Evolutionary conservation across 2,329 filamentous ascomycete species (phyloP), one percentile per base, ranked within the genome.

Genomic region (Fusarium chlamydosporum): DNA sequence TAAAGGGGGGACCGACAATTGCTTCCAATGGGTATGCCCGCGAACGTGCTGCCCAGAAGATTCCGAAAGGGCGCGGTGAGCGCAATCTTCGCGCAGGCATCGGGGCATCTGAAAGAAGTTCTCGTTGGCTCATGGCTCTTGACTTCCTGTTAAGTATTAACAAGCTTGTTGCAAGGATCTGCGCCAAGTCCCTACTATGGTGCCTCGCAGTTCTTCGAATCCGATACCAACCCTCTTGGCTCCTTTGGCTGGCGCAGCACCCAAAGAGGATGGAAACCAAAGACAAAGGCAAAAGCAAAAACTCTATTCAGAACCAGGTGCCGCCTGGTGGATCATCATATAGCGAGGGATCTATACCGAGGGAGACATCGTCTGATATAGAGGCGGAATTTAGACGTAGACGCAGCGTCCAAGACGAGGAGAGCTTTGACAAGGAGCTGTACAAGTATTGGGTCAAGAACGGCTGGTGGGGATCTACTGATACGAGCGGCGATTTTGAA

Each of bases 381-480:
- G 95, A 97, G 78, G 84, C 83, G 2, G 92, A 96, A 76, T 89
- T 94, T 71, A 88, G 92, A 70, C 87, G 87, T 55, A 84, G 88
- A 48, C 56, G 77, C 8, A 70, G 71, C 13, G 74, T 76, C 55
- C 76, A 79, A 75, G 74, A 89, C 40, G 92, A 96, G 71, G 85
- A 86, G 29, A 86, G 88, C 38, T 82, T 97, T 4, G 91, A 95
- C 68, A 84, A 86, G 3, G 90, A 89, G 61, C 81, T 97, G 3
- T 98, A 97, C 77, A 83, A 84, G 31, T 96, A 94, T 88, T 98
- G 93, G 92, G 89, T 91, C 53, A 83, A 85, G 55, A 93, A 93
- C 20, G 93, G 92, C 9, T 92, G 92, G 82, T 97, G 93, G 89
- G 94, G 95, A 2, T 89, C 90, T 16, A 84, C 90, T 33, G 95